Percentiles rank a stretch among this genome's conserved stretches.
These are phyloP conservation scores for Xylaria longipes DNA, from an alignment of 495 filamentous ascomycete species.

Conservation along the genomic window DNA sequence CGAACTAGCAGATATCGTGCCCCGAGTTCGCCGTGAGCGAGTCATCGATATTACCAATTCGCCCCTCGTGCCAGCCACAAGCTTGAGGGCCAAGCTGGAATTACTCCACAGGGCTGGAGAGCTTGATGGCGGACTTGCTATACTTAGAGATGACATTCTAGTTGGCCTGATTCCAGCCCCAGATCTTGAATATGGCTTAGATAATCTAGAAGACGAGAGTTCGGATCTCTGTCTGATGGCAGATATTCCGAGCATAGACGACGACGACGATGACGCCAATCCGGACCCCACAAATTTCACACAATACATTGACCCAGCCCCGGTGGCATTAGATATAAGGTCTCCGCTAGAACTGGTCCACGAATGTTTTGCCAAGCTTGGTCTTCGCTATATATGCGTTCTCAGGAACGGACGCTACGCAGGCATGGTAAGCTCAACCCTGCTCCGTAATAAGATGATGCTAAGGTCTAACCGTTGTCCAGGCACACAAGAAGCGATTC, in stretches of 20 bases:
- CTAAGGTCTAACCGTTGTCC: conserved; percentile 11
- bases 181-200: conserved; percentile 91
- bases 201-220: conserved; percentile 77
- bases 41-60: conserved; percentile 88
- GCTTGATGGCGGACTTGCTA: conserved; percentile 89
- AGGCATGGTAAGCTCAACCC: conserved; percentile 69
- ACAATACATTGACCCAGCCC: conserved; percentile 88
- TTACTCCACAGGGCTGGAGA: conserved; percentile 84
- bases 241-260: conserved; percentile 60
- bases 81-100: conserved; percentile 80
- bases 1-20: conserved; percentile 84
- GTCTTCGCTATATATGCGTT: conserved; percentile 91
- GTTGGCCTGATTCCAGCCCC: conserved; percentile 92
- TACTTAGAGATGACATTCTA: conserved; percentile 78
- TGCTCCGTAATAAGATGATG: background rate
- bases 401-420: conserved; percentile 82
- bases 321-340: conserved; percentile 84
- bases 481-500: conserved; percentile 94
- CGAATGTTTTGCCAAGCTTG: conserved; percentile 95
- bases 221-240: conserved; percentile 82
- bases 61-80: conserved; percentile 73
- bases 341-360: conserved; percentile 96
- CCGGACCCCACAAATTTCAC: conserved; percentile 84
- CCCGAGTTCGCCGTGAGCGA: conserved; percentile 71
- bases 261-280: conserved; percentile 64